A percentile compares a stretch with the other conserved stretches of the same genome.
phyloP scores from a whole-genome alignment of 129 eudicot genomes.

The Pulicaria dysenterica region DNA sequence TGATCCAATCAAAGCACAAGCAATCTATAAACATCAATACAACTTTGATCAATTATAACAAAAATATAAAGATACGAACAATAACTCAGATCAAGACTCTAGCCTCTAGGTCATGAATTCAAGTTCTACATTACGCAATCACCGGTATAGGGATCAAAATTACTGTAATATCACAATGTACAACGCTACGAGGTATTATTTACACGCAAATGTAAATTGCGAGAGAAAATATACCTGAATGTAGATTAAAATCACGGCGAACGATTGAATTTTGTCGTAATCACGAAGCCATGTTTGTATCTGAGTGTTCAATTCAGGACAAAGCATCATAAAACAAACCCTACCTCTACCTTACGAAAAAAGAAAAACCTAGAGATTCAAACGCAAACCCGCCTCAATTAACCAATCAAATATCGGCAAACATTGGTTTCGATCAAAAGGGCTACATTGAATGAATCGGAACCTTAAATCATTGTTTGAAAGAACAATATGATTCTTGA shows the following conservation, averaged over 20 bases:
- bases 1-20: conserved; percentile 89
- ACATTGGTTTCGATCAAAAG: conserved; percentile 15
- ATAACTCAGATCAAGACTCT: conserved; percentile 18
- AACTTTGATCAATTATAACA: conserved; percentile 20
- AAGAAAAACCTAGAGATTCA: too few relatives aligned
- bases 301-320: conserved; percentile 55
- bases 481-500: neutral
- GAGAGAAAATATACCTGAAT: conserved; percentile 44
- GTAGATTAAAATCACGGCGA: conserved; percentile 76
- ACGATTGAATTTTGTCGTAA: conserved; percentile 77
- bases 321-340: conserved; percentile 53
- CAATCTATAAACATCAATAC: conserved; percentile 61
- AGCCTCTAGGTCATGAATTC: neutral
- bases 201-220: neutral
- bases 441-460: conserved; percentile 39
- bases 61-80: neutral
- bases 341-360: neutral
- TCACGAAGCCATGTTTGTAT: conserved; percentile 79
- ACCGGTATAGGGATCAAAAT: conserved; percentile 1
- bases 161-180: conserved; percentile 19
- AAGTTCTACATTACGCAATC: neutral
- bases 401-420: conserved; percentile 12
- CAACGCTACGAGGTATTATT: neutral
- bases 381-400: neutral
- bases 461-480: conserved; percentile 18